Conservation (phyloP, 768 basidiomycete genomes). For the Serendipita vermifera region DNA sequence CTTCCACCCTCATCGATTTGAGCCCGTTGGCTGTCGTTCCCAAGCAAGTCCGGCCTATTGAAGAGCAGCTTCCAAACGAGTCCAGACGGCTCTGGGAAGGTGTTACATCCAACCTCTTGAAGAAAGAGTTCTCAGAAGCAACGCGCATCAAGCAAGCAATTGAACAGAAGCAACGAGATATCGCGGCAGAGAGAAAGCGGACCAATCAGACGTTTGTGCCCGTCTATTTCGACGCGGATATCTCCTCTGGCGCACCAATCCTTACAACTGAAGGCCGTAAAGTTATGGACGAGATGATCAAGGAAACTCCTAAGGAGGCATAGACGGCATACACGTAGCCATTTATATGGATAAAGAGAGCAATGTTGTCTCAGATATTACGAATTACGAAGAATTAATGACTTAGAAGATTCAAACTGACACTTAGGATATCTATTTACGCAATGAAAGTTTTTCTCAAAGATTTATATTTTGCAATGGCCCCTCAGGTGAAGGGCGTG, state of each 20-base stretch:
- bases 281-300: slow-evolving; percentile 48
- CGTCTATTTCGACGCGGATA: slow-evolving; percentile 58
- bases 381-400: too few relatives aligned
- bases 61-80: slow-evolving; percentile 65
- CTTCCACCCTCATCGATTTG: slow-evolving; percentile 62
- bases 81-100: slow-evolving; percentile 79
- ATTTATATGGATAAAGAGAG: too few relatives aligned
- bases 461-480: too few relatives aligned
- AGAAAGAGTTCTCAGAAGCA: slow-evolving; percentile 83
- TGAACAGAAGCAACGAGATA: slow-evolving; percentile 87
- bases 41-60: slow-evolving; percentile 72
- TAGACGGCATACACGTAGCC: too few relatives aligned
- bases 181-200: slow-evolving; percentile 74
- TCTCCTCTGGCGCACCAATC: slow-evolving; percentile 48
- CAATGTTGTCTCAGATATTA: too few relatives aligned
- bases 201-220: slow-evolving; percentile 69
- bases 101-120: slow-evolving; percentile 59
- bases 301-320: too few relatives aligned
- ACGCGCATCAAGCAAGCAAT: slow-evolving; percentile 83
- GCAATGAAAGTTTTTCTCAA: too few relatives aligned
- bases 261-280: slow-evolving; percentile 57
- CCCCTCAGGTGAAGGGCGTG: too few relatives aligned
- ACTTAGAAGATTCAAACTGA: too few relatives aligned
- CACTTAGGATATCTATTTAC: too few relatives aligned
- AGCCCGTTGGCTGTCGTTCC: slow-evolving; percentile 56